Evolutionary conservation across 2,329 filamentous ascomycete species (phyloP).

Genomic region (Fusarium sp.): DNA sequence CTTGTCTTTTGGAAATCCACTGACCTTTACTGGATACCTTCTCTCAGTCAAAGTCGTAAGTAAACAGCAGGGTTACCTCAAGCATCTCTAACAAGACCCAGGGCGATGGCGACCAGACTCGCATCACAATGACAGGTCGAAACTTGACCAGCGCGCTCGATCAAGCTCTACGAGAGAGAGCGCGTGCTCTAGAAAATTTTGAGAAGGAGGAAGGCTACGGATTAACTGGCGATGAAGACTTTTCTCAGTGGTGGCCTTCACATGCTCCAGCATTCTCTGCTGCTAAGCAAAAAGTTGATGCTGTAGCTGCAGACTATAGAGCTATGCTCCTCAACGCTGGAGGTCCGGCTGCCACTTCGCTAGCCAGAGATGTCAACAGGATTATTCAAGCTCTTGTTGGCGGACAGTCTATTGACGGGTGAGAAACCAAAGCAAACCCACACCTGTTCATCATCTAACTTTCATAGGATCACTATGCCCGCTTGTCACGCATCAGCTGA

Average conservation of each 20-base stretch:
- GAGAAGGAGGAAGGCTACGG: slow-evolving; percentile 27
- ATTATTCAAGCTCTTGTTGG: slow-evolving; percentile 28
- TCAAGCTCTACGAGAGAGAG: slow-evolving; percentile 21
- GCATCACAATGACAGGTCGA: slow-evolving; percentile 3
- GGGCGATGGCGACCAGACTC: slow-evolving; percentile 10
- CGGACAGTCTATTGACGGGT: slow-evolving; percentile 19
- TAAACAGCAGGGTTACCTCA: accelerated
- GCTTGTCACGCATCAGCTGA: slow-evolving; percentile 34
- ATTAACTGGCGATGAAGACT: slow-evolving; percentile 21
- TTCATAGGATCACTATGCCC: slow-evolving; percentile 29
- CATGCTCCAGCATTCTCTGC: slow-evolving; percentile 24
- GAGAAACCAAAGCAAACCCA: background rate
- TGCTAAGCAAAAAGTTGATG: slow-evolving; percentile 26
- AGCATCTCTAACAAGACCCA: background rate
- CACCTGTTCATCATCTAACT: background rate
- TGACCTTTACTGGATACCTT: slow-evolving; percentile 13
- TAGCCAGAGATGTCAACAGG: slow-evolving; percentile 18
- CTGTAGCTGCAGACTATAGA: slow-evolving; percentile 18
- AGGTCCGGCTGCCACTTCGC: slow-evolving; percentile 8
- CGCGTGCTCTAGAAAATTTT: slow-evolving; percentile 17
- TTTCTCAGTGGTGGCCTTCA: slow-evolving; percentile 30
- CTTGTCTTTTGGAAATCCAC: background rate
- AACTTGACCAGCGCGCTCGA: slow-evolving; percentile 16
- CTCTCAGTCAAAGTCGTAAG: slow-evolving; percentile 32
- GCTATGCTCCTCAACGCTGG: slow-evolving; percentile 5